These are phyloP conservation scores for Apophysomyces elegans DNA, from an alignment of 371 early-diverging fungal species.

Conservation along the genomic window DNA sequence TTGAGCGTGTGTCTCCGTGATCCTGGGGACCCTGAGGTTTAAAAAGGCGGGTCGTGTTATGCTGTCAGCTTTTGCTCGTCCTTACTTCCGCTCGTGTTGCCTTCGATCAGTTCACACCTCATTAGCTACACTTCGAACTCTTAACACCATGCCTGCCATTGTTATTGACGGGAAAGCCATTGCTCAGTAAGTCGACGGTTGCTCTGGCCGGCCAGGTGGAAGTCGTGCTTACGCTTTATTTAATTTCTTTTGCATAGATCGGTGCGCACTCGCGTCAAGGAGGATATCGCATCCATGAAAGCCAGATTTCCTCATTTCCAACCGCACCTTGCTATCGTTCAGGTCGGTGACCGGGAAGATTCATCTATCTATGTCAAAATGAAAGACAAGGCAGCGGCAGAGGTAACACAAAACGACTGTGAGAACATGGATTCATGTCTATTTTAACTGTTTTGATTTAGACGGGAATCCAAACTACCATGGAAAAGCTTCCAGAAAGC, in stretches of 20 bases:
- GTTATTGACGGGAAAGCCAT: constrained; percentile 73
- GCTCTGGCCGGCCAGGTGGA: neutral
- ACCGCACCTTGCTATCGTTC: constrained; percentile 86
- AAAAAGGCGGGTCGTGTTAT: constrained; percentile 3
- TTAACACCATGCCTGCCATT: constrained; percentile 1
- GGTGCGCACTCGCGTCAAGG: constrained; percentile 63
- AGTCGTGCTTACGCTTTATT: constrained; percentile 17
- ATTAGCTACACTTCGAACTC: neutral
- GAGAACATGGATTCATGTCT: neutral
- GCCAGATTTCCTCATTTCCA: constrained; percentile 61
- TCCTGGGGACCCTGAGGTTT: constrained; percentile 1
- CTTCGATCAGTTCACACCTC: neutral
- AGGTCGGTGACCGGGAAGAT: constrained; percentile 90
- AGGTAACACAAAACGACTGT: constrained; percentile 55
- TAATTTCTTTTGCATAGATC: constrained; percentile 33
- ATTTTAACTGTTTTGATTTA: constrained; percentile 20
- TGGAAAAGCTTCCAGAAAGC: constrained; percentile 51
- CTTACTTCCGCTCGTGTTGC: neutral
- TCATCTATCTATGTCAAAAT: constrained; percentile 87
- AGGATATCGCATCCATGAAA: constrained; percentile 66
- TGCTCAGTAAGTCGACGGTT: constrained; percentile 56
- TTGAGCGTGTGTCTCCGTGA: neutral
- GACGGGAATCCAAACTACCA: constrained; percentile 66
- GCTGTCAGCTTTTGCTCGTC: constrained; percentile 10
- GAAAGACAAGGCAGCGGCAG: constrained; percentile 86